These are phyloP conservation scores for Fusarium drepaniforme DNA, from an alignment of 2,329 filamentous ascomycete genomes.

Conservation along the genomic window DNA sequence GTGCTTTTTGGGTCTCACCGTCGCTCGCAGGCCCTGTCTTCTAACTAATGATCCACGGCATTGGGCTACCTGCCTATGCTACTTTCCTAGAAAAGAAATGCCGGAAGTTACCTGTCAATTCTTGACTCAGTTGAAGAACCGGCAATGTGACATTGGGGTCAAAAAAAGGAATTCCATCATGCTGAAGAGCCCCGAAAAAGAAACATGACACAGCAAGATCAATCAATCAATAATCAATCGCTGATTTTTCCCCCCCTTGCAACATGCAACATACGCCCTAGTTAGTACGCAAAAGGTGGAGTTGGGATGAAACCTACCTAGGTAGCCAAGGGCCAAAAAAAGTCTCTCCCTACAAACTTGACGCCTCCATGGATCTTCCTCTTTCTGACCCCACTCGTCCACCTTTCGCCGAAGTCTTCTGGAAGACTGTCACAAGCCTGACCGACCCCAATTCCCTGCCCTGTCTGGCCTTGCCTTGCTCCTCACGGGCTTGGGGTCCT, in stretches of 20 bases:
- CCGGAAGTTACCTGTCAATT: constrained; percentile 1
- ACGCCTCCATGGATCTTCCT: background rate
- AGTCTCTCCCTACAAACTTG: background rate
- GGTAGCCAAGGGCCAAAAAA: background rate
- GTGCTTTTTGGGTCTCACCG: background rate
- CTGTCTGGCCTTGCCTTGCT: constrained; percentile 8
- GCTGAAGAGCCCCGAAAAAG: background rate
- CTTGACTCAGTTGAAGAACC: background rate
- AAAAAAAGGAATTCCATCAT: background rate
- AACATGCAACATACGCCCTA: constrained; percentile 5
- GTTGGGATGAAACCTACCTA: constrained; percentile 17
- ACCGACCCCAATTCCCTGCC: background rate
- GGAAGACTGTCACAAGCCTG: constrained; percentile 35
- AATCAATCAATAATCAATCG: constrained; percentile 1
- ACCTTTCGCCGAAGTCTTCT: constrained; percentile 35
- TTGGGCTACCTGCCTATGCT: background rate
- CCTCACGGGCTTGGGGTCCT: constrained; percentile 23
- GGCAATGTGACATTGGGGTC: background rate
- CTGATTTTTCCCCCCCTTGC: background rate
- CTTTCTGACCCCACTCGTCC: constrained; percentile 1
- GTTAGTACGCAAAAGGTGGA: background rate
- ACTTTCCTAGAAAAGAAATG: background rate
- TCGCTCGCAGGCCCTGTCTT: background rate
- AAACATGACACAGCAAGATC: constrained; percentile 17
- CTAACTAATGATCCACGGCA: background rate